phyloP scores from a whole-genome alignment of 169 alveolate species.

The Eimeria acervulina region DNA sequence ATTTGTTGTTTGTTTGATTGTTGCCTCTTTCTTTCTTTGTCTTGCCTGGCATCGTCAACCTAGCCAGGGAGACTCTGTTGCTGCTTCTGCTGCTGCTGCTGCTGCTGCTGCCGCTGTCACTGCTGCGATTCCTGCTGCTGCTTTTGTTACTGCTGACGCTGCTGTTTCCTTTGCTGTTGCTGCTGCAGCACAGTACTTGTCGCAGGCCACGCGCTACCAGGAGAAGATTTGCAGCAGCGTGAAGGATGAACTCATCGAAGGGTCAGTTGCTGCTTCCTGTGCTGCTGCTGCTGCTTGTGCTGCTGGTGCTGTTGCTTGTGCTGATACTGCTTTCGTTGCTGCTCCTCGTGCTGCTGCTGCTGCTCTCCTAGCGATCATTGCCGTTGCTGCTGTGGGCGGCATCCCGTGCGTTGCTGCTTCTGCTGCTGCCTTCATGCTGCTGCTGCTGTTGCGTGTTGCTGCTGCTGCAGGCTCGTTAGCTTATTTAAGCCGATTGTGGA shows the following conservation, averaged over 20 bases:
- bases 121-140: not conserved
- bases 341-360: not conserved
- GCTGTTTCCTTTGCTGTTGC: not conserved
- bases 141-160: not conserved
- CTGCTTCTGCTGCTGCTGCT: not conserved
- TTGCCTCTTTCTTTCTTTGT: too few relatives aligned
- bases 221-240: slow-evolving; percentile 47
- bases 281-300: slow-evolving; percentile 36
- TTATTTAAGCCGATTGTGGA: slow-evolving; percentile 46
- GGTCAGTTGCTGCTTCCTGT: slow-evolving; percentile 60
- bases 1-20: too few relatives aligned
- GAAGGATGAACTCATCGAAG: slow-evolving; percentile 61
- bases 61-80: too few relatives aligned
- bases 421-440: slow-evolving; percentile 18
- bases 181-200: slow-evolving; percentile 67
- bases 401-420: not conserved
- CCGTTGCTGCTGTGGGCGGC: not conserved
- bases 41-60: too few relatives aligned
- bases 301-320: not conserved
- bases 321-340: not conserved
- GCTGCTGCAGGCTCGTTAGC: slow-evolving; percentile 31
- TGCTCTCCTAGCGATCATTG: not conserved
- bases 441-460: slow-evolving; percentile 1
- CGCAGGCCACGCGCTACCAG: slow-evolving; percentile 77
- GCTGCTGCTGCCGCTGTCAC: not conserved